Base-by-base conservation (phyloP, 2,329 filamentous ascomycete species). In the Neoascochyta sp. region DNA sequence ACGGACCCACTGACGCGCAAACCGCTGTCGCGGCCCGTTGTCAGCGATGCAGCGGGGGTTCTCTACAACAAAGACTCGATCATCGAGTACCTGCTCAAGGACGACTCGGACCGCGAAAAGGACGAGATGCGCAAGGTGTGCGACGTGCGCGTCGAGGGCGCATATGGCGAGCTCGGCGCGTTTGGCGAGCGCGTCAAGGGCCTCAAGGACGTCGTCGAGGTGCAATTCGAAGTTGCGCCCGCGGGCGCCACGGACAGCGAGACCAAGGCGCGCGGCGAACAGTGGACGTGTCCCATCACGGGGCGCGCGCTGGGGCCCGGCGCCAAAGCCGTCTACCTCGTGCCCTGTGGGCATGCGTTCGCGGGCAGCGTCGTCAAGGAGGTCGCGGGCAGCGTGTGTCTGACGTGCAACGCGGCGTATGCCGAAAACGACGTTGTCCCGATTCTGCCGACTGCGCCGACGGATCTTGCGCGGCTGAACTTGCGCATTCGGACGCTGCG, bases 21-120 rank as follows among this genome's bases (percentile, higher is more conserved):
- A 36, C 76, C 78, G 0, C 76, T 98, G 12, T 74, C 80, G 13
- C 70, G 78, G 24, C 83, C 85, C 4, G 77, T 89, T 10, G 89
- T 95, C 0, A 92, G 88, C 0, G 92, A 98, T 63, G 83, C 75
- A 41, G 74, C 76, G 4, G 93, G 93, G 1, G 80, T 81, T 12
- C 73, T 98, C 0, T 98, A 95, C 73, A 96, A 95, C 59, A 96
- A 96, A 66, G 89, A 96, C 58, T 80, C 87, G 0, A 75, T 96
- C 12, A 72, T 98, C 33, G 76, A 82, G 52, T 80, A 74, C 40
- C 67, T 86, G 2, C 67, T 86, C 2, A 65, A 67, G 24, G 71
- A 73, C 19, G 77, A 67, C 24, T n/a, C n/a, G n/a, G 69, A 68
- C 43, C 74, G 74, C 34, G 67, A 68, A 24, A 75, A 86, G 46